Conservation (phyloP, 2,329 filamentous ascomycete genomes). For the Elsinoe fawcettii region DNA sequence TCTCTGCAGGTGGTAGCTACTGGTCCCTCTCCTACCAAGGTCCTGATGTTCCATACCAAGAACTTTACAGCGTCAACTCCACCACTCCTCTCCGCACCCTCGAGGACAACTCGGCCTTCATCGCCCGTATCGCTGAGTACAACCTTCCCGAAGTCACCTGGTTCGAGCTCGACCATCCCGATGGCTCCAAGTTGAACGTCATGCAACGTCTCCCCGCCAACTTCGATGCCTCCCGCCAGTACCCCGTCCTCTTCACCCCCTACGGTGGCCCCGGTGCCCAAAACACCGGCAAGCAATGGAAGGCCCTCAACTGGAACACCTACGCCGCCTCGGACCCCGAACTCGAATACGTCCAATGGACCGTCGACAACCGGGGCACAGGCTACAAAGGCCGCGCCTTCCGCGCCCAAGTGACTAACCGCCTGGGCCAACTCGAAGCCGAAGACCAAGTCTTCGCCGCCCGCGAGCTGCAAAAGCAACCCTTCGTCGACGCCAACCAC, state of each 20-base stretch:
- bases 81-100: slow-evolving; percentile 51
- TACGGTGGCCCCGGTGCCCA: slow-evolving; percentile 62
- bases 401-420: slow-evolving; percentile 49
- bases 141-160: slow-evolving; percentile 58
- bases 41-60: slow-evolving; percentile 61
- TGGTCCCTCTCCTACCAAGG: slow-evolving; percentile 59
- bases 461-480: slow-evolving; percentile 43
- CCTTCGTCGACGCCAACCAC: slow-evolving; percentile 51
- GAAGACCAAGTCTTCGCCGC: slow-evolving; percentile 62
- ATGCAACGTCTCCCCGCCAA: slow-evolving; percentile 58
- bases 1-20: slow-evolving; percentile 55
- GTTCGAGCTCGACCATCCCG: slow-evolving; percentile 54
- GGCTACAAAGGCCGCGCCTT: slow-evolving; percentile 57
- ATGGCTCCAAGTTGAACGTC: slow-evolving; percentile 55
- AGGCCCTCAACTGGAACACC: slow-evolving; percentile 49
- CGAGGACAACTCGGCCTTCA: slow-evolving; percentile 52
- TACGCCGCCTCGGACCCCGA: slow-evolving; percentile 62
- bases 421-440: slow-evolving; percentile 56
- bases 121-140: slow-evolving; percentile 50
- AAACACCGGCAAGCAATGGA: slow-evolving; percentile 51
- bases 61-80: slow-evolving; percentile 53
- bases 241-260: slow-evolving; percentile 59
- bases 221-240: slow-evolving; percentile 55
- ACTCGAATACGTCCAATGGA: slow-evolving; percentile 59
- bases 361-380: slow-evolving; percentile 61